Evolutionary conservation across 2,329 filamentous ascomycete species (phyloP).

Genomic region (Colletotrichum scovillei): DNA sequence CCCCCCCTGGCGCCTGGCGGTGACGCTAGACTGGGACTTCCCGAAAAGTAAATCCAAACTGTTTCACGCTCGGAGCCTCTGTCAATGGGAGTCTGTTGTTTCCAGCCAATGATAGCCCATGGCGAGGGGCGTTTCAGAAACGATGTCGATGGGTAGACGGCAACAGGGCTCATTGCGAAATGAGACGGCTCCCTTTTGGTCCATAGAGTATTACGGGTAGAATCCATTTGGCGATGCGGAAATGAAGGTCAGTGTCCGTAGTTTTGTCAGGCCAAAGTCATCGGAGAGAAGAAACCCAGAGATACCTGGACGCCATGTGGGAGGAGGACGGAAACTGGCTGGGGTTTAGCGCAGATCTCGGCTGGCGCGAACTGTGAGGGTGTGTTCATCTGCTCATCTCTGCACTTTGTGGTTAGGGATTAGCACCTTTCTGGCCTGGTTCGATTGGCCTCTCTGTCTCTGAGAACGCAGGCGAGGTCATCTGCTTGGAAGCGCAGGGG

Average conservation of each 20-base stretch:
- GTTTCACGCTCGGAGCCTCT: conserved; percentile 31
- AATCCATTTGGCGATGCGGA: conserved; percentile 13
- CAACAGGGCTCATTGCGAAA: neutral
- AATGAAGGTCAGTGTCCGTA: conserved; percentile 12
- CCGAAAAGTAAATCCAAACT: conserved; percentile 21
- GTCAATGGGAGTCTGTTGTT: neutral
- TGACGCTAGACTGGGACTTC: conserved; percentile 25
- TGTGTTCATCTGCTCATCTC: conserved; percentile 27
- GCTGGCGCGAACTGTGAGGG: conserved; percentile 16
- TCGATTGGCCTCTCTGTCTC: conserved; percentile 4
- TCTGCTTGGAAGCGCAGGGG: conserved; percentile 16
- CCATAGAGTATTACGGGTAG: neutral
- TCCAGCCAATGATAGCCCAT: conserved; percentile 11
- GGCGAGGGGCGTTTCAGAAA: conserved; percentile 2
- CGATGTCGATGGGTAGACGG: neutral
- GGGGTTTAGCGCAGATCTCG: conserved; percentile 25
- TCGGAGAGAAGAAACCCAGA: neutral
- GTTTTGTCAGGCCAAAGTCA: neutral
- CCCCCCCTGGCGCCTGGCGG: conserved; percentile 15
- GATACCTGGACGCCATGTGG: conserved; percentile 32
- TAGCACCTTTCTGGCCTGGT: neutral
- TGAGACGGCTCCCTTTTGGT: conserved; percentile 8
- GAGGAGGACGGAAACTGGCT: conserved; percentile 15
- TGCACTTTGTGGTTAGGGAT: conserved; percentile 11
- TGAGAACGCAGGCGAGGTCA: conserved; percentile 13